These are phyloP conservation scores for Cystobasidium ongulense DNA, from an alignment of 768 basidiomycete species.

Conservation along the genomic window DNA sequence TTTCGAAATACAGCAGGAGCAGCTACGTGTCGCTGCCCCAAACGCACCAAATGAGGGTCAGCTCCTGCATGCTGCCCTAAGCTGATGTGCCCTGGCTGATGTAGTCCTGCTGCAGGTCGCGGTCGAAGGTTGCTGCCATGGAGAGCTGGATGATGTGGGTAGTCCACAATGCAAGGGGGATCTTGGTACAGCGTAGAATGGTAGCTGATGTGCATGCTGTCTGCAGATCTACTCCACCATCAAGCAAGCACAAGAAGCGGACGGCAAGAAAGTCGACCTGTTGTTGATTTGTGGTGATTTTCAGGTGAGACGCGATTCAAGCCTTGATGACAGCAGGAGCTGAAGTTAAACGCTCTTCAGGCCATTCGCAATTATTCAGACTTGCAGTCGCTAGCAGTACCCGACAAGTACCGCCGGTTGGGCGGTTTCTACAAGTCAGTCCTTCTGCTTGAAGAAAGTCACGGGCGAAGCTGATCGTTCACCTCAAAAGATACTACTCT, in stretches of 20 bases:
- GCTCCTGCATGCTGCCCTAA: not conserved
- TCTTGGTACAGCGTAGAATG: not conserved
- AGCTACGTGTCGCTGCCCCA: too few species aligned
- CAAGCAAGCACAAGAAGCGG: constrained; percentile 54
- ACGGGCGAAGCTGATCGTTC: not conserved
- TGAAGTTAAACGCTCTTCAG: constrained; percentile 47
- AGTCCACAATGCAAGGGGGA: not conserved
- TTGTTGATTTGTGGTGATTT: constrained; percentile 95
- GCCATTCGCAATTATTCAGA: constrained; percentile 79
- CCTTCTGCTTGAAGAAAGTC: not conserved
- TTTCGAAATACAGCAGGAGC: too few species aligned
- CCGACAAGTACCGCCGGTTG: constrained; percentile 73
- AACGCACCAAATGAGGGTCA: not conserved
- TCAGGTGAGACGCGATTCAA: constrained; percentile 43
- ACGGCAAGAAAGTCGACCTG: constrained; percentile 66
- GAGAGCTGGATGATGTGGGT: constrained; percentile 58
- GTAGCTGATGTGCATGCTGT: constrained; percentile 33
- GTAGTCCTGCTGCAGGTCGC: constrained; percentile 50
- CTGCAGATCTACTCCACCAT: constrained; percentile 67
- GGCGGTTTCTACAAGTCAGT: constrained; percentile 62
- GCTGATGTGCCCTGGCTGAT: not conserved
- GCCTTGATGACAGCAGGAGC: not conserved
- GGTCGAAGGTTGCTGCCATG: constrained; percentile 91
- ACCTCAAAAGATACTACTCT: constrained; percentile 66
- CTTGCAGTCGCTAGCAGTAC: constrained; percentile 82